Base-by-base conservation (phyloP, 2,329 filamentous ascomycete genomes). In the Thelonectria olida region DNA sequence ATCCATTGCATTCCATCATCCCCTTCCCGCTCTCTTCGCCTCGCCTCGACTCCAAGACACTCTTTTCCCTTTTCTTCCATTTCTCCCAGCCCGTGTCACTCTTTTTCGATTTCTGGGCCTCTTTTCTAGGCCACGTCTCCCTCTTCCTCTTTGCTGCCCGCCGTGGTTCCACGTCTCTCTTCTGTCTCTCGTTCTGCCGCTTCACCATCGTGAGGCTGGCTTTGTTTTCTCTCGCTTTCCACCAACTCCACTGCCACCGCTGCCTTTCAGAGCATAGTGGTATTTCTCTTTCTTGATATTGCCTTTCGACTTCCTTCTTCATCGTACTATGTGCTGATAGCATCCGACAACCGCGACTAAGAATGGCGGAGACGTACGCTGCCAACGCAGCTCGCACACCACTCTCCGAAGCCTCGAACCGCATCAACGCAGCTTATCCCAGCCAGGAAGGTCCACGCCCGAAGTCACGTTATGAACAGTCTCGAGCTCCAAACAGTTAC, bases 351-450 rank as follows among this genome's bases (percentile, higher is more conserved):
- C 52, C 58, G 61, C 67, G 31, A 54, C 60, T 66, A 50, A 73
- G 34, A 64, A 76, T 76, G 74, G 69, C 78, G 54, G 76, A 79
- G 47, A 64, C 65, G 36, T 68, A 68, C 63, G 69, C 70, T 67
- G 67, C 72, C 61, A 72, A 67, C 54, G 53, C 63, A 62, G 20
- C 63, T 54, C 79, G 79, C 57, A 70, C 75, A 53, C 83, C 83
- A 42, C 74, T 85, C 44, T 77, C 76, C 31, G 83, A 85, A 71
- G 81, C 82, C 20, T 79, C 78, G 23, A 76, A 80, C 62, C 79
- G 82, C 65, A 74, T 82, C 66, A 85, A 84, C 67, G 79, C 80
- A 23, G 70, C 74, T 17, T 74, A 74, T 61, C 68, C 73, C 38
- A 54, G 66, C 49, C 58, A 69, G 47, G 69, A 75, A 27, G 57